phyloP scores from a whole-genome alignment of 1,284 basidiomycete genomes.

The Boletus hoseneyae region DNA sequence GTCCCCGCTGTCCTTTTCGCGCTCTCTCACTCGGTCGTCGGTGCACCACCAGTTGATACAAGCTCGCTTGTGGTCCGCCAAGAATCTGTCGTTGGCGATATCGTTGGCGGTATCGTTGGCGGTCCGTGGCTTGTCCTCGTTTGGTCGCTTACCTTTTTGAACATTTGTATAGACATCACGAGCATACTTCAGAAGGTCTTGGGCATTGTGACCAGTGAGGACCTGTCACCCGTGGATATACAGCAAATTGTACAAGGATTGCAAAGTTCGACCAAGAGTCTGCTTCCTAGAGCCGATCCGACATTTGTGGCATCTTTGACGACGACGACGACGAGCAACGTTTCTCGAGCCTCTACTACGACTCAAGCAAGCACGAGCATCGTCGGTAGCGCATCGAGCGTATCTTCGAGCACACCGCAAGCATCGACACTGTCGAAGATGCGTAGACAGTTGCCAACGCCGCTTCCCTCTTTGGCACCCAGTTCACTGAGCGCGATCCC shows the following conservation, averaged over 20 bases:
- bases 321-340: not conserved
- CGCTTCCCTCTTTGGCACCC: too few species aligned
- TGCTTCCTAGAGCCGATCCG: constrained; percentile 2
- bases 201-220: not conserved
- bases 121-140: not conserved
- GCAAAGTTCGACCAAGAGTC: not conserved
- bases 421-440: constrained; percentile 2
- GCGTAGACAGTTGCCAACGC: constrained; percentile 16
- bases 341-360: not conserved
- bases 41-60: constrained; percentile 6
- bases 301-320: not conserved
- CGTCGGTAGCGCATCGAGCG: not conserved
- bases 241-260: constrained; percentile 1
- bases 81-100: not conserved
- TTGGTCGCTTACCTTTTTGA: constrained; percentile 1
- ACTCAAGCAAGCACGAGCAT: not conserved
- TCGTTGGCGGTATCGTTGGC: too few species aligned
- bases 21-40: constrained; percentile 32
- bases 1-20: constrained; percentile 38
- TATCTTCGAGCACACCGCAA: not conserved
- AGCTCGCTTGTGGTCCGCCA: constrained; percentile 11
- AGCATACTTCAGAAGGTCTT: not conserved
- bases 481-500: not conserved
- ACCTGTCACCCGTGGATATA: constrained; percentile 12
- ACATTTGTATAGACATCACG: not conserved